Conservation (phyloP, 1,284 basidiomycete genomes). For the Neonothopanus nambi region DNA sequence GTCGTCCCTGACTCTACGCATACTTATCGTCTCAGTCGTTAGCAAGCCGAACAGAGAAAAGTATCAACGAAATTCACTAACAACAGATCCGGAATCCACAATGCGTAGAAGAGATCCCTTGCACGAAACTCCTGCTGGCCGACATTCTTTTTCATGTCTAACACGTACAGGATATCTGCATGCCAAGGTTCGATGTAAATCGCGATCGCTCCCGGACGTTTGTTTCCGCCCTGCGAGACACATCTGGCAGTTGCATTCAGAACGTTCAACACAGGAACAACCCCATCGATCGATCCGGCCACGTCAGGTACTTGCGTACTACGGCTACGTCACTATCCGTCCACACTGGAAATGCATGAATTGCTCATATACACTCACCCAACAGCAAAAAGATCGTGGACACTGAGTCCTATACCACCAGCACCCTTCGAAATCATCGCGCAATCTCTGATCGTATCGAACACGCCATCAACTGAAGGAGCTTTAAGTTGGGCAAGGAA, state of each 20-base stretch:
- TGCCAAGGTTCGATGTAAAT: constrained; percentile 99
- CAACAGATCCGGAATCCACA: constrained; percentile 99
- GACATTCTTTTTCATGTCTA: constrained; percentile 98
- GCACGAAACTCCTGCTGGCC: constrained; percentile 98
- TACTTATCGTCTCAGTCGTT: constrained; percentile 63
- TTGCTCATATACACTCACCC: constrained; percentile 60
- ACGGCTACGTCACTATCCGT: constrained; percentile 12
- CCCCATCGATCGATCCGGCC: constrained; percentile 97
- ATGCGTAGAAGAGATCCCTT: constrained; percentile 96
- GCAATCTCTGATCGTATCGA: constrained; percentile 97
- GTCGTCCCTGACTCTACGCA: constrained; percentile 89
- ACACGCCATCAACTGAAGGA: constrained; percentile 98
- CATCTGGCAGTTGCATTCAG: constrained; percentile 98
- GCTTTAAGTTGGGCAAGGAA: constrained; percentile 99
- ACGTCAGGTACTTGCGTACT: constrained; percentile 91
- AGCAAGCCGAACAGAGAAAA: background rate
- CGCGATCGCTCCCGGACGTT: constrained; percentile 97
- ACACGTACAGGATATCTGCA: constrained; percentile 95
- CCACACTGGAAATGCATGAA: constrained; percentile 15
- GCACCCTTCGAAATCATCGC: constrained; percentile 99
- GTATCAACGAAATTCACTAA: constrained; percentile 52
- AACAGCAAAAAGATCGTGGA: constrained; percentile 96
- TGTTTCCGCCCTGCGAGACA: constrained; percentile 99
- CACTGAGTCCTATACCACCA: constrained; percentile 95
- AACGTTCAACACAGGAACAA: constrained; percentile 98